Evolutionary conservation across 2,329 filamentous ascomycete species (phyloP).

Genomic region (Cladosporium oxysporum): DNA sequence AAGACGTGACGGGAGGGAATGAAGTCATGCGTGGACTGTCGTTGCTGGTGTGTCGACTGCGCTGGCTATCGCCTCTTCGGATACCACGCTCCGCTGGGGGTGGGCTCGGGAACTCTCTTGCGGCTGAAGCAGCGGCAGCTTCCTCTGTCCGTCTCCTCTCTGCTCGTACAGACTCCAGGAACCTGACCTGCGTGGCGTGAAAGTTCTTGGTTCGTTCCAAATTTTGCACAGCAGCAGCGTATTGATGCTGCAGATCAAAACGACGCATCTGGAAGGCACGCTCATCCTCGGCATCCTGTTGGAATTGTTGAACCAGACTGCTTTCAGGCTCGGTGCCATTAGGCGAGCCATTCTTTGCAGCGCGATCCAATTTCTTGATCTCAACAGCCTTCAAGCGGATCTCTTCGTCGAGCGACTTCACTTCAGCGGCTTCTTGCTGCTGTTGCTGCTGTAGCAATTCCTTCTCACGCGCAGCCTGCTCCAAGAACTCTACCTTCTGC

Average conservation of each 20-base stretch:
- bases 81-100: constrained; percentile 27
- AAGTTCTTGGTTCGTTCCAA: constrained; percentile 37
- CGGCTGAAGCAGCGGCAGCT: constrained; percentile 27
- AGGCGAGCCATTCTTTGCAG: constrained; percentile 56
- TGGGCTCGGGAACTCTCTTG: constrained; percentile 29
- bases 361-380: constrained; percentile 72
- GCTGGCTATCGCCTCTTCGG: constrained; percentile 43
- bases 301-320: constrained; percentile 38
- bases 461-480: constrained; percentile 42
- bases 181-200: constrained; percentile 48
- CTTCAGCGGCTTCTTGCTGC: constrained; percentile 42
- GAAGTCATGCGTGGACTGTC: constrained; percentile 32
- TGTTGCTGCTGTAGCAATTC: constrained; percentile 42
- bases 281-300: constrained; percentile 44
- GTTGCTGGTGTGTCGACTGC: constrained; percentile 36
- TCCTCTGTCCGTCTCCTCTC: constrained; percentile 36
- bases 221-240: constrained; percentile 33
- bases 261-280: constrained; percentile 41
- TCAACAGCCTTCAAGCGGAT: constrained; percentile 70
- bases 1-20: constrained; percentile 26
- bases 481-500: constrained; percentile 41
- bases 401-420: constrained; percentile 69
- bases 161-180: constrained; percentile 32
- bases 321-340: constrained; percentile 29
- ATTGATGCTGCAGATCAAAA: constrained; percentile 34